Evolutionary conservation across 192 early-diverging fungal species (phyloP).

Genomic region (Chytriomyces sp.): DNA sequence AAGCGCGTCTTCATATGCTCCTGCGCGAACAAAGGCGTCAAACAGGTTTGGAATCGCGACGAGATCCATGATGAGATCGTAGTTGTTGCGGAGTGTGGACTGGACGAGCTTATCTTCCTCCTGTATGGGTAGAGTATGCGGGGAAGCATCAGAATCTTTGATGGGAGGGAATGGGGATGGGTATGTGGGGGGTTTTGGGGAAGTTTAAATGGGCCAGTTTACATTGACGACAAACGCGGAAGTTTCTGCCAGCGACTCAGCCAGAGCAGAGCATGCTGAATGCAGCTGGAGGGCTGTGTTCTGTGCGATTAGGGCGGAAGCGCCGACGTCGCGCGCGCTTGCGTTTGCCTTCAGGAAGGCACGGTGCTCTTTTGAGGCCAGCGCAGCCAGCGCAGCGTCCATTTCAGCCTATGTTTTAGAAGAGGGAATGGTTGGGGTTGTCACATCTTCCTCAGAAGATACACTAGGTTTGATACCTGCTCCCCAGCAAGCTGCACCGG

Average conservation of each 20-base stretch:
- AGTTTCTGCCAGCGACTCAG: background rate
- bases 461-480: background rate
- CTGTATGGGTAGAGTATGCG: constrained; percentile 8
- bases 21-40: constrained; percentile 79
- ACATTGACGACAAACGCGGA: background rate
- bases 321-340: background rate
- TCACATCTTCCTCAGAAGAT: constrained; percentile 30
- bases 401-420: too few species aligned
- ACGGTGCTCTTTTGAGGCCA: constrained; percentile 70
- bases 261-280: background rate
- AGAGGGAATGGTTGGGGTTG: too few species aligned
- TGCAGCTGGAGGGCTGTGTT: too few species aligned
- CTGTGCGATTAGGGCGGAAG: background rate
- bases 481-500: constrained; percentile 24
- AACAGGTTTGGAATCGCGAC: constrained; percentile 79
- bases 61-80: constrained; percentile 61
- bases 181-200: constrained; percentile 44
- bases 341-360: constrained; percentile 45
- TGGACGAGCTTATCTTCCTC: background rate
- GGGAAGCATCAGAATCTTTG: constrained; percentile 39
- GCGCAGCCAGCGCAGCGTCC: constrained; percentile 59
- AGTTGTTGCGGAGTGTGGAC: constrained; percentile 26
- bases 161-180: constrained; percentile 54
- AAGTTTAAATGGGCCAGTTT: background rate
- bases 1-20: constrained; percentile 83